Base-by-base conservation (phyloP, 331 rosid species). In the Rhamnella rubrinervis region DNA sequence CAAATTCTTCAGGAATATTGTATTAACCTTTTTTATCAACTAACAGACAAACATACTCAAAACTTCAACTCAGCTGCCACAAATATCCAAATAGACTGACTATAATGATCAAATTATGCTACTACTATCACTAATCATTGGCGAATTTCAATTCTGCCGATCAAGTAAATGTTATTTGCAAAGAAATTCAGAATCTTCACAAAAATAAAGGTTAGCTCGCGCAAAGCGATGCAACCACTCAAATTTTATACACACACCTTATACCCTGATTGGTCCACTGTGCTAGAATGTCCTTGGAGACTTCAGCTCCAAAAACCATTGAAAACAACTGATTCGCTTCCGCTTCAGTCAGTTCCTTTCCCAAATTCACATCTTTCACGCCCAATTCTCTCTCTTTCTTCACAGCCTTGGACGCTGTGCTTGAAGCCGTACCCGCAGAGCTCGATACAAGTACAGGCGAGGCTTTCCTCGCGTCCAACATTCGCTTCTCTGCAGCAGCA, bases 241-340 rank as follows among this genome's bases (percentile, higher is more conserved):
- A 44, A 44, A 7, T 44, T 44, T 14, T 44, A 44, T 14, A 53
- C 10, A 73, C 84, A 41, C 72, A 92, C 98, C 98, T 89, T 77
- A 93, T 90, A 50, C 98, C 98, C 80, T 93, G 98, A 71, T 93
- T 93, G 74, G 95, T 84, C 98, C 98, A 93, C 75, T 82, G 97
- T 11, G 91, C 90, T 51, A 90, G 97, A 78, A 93, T 84, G 21
- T 77, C 92, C 79, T 83, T 91, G 0, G 97, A 84, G 51, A 93
- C 98, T 74, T 75, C 87, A 55, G 59, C 68, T 46, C 98, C 97
- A 75, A 91, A 93, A 71, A 93, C 85, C 95, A 93, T 88, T 23
- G 75, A 63, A 77, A 93, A 93, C 78, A 93, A 72, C 70, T 85
- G 82, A 49, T 74, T 81, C 7, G 98, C 95, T 61, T 87, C 96